Evolutionary conservation across 2,329 filamentous ascomycete genomes (phyloP).

Genomic region (Apiospora phragmitis): DNA sequence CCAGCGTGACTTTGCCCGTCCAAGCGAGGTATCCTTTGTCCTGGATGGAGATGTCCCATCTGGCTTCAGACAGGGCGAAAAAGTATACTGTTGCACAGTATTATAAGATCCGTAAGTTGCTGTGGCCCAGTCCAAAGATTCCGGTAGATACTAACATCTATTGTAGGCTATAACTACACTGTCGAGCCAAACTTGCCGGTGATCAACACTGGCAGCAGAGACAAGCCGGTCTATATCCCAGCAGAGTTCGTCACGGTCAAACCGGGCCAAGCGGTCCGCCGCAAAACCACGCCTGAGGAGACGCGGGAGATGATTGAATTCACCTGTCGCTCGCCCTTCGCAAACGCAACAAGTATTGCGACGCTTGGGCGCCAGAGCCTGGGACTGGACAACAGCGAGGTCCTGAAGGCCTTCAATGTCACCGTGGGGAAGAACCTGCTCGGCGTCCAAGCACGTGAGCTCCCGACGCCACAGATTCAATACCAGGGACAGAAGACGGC

Average conservation of each 20-base stretch:
- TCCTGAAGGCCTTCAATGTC: conserved; percentile 48
- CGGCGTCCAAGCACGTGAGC: conserved; percentile 70
- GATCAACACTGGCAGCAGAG: conserved; percentile 63
- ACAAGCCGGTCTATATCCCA: conserved; percentile 64
- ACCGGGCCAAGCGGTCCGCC: conserved; percentile 63
- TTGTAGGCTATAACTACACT: conserved; percentile 25
- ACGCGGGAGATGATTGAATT: conserved; percentile 71
- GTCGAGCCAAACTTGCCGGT: conserved; percentile 51
- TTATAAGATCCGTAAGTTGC: background rate
- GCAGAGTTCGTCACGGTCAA: conserved; percentile 65
- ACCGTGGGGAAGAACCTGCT: conserved; percentile 61
- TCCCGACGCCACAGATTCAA: conserved; percentile 58
- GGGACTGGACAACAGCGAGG: conserved; percentile 51
- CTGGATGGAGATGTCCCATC: conserved; percentile 24
- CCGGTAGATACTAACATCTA: background rate
- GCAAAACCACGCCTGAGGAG: conserved; percentile 60
- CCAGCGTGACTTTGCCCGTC: conserved; percentile 18
- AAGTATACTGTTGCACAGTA: conserved; percentile 35
- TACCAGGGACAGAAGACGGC: conserved; percentile 50
- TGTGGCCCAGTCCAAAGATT: too few relatives aligned
- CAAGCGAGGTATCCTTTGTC: conserved; percentile 34
- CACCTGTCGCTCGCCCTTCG: conserved; percentile 65
- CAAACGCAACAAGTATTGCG: conserved; percentile 68
- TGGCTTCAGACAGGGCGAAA: conserved; percentile 26
- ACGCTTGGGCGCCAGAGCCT: conserved; percentile 57